phyloP scores from a whole-genome alignment of 108 stramenopile genomes.

The Nannochloropsis gaditana region DNA sequence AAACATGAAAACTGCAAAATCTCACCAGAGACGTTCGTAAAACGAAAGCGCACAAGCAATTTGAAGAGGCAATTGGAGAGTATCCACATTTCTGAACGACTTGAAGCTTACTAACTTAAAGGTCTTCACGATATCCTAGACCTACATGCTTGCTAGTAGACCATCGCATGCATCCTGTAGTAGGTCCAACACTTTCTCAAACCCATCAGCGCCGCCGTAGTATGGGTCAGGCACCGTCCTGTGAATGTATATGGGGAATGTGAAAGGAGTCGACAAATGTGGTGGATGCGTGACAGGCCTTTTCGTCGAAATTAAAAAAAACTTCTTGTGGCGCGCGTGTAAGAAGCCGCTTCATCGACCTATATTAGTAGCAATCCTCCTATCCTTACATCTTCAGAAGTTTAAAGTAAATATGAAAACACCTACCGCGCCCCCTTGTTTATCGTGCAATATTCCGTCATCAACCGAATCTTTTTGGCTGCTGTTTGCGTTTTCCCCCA shows the following conservation, averaged over 20 bases:
- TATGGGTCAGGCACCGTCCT: slow-evolving; percentile 43
- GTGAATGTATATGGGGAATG: not conserved
- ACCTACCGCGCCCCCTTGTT: slow-evolving; percentile 25
- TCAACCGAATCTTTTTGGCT: slow-evolving; percentile 28
- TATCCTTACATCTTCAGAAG: not conserved
- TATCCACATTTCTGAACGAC: too few species aligned
- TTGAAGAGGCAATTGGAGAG: too few species aligned
- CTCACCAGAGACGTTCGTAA: too few species aligned
- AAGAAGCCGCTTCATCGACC: too few species aligned
- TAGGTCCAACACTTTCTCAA: slow-evolving; percentile 40
- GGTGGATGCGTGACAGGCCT: too few species aligned
- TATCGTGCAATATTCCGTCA: slow-evolving; percentile 34
- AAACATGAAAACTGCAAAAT: too few species aligned
- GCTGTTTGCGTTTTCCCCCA: slow-evolving; percentile 37
- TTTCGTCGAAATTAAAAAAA: too few species aligned
- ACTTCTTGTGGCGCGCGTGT: too few species aligned
- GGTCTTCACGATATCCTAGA: too few species aligned
- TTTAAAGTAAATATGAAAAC: too few species aligned
- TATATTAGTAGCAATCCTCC: not conserved
- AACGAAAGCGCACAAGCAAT: too few species aligned
- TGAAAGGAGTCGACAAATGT: not conserved
- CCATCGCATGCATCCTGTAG: slow-evolving; percentile 43
- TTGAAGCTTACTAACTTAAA: too few species aligned
- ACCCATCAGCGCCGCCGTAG: slow-evolving; percentile 39
- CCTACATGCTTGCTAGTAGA: slow-evolving; percentile 27